These are phyloP conservation scores for Castanea sativa DNA, from an alignment of 306 rosid genomes.

Conservation along the genomic window DNA sequence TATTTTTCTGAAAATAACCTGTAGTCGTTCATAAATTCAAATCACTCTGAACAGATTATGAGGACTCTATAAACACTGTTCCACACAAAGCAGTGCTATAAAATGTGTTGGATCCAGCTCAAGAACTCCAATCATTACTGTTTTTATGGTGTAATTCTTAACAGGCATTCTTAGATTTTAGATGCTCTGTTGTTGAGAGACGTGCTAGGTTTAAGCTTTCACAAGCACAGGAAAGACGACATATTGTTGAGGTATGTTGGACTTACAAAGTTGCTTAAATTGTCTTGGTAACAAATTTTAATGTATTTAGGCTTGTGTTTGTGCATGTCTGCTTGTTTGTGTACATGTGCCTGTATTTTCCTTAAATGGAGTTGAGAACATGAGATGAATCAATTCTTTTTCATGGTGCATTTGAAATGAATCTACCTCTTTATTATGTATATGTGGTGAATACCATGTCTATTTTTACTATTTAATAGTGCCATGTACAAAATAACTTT, in stretches of 20 bases:
- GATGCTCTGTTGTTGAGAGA: slow-evolving; percentile 88
- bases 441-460: not conserved
- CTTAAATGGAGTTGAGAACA: not conserved
- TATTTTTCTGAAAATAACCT: not conserved
- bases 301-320: not conserved
- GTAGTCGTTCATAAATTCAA: not conserved
- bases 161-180: slow-evolving; percentile 88
- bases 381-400: not conserved
- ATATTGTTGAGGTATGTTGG: slow-evolving; percentile 74
- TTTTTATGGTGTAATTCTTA: not conserved
- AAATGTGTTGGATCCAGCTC: not conserved
- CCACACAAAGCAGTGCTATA: not conserved
- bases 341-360: not conserved
- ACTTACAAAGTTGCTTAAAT: not conserved
- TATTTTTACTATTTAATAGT: not conserved
- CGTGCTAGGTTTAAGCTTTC: slow-evolving; percentile 85
- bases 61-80: not conserved
- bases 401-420: not conserved
- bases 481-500: not conserved
- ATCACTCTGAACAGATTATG: not conserved
- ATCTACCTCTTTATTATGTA: not conserved
- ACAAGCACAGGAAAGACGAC: slow-evolving; percentile 80
- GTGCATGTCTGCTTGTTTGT: not conserved
- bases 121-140: not conserved
- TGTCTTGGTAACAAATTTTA: not conserved